A percentile compares a stretch with the other conserved stretches of the same genome.
These are phyloP conservation scores for Sungouiella thailandica DNA, from an alignment of 805 yeast species.

Conservation along the genomic window DNA sequence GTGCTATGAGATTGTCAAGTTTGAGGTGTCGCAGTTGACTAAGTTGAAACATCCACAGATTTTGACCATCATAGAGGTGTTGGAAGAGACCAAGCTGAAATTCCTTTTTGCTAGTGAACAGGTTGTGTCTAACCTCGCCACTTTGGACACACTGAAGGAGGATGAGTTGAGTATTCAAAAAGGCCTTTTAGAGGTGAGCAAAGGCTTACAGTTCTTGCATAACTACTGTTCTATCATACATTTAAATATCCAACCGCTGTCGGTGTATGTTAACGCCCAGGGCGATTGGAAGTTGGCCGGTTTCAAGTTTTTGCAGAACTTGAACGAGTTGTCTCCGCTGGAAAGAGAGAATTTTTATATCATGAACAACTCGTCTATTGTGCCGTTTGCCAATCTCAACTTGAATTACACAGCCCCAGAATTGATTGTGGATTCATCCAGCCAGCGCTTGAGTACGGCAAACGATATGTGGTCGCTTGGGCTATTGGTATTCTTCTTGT, in stretches of 20 bases:
- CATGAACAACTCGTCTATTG: slow-evolving; percentile 68
- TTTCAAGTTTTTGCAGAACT: slow-evolving; percentile 44
- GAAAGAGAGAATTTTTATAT: slow-evolving; percentile 56
- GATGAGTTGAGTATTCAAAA: slow-evolving; percentile 74
- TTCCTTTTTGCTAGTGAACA: slow-evolving; percentile 83
- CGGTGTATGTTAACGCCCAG: slow-evolving; percentile 71
- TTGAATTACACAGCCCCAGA: slow-evolving; percentile 84
- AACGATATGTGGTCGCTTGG: slow-evolving; percentile 87
- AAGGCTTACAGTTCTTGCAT: slow-evolving; percentile 81
- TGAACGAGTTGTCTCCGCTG: slow-evolving; percentile 42
- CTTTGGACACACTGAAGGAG: slow-evolving; percentile 31
- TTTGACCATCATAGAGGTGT: slow-evolving; percentile 76
- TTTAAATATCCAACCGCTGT: slow-evolving; percentile 69
- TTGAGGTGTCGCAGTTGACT: slow-evolving; percentile 67
- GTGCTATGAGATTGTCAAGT: slow-evolving; percentile 56
- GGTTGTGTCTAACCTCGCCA: slow-evolving; percentile 51
- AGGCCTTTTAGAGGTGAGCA: slow-evolving; percentile 74
- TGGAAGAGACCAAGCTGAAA: slow-evolving; percentile 79
- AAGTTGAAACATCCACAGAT: slow-evolving; percentile 88
- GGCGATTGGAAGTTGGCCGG: slow-evolving; percentile 96
- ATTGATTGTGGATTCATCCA: slow-evolving; percentile 54
- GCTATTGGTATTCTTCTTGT: slow-evolving; percentile 65
- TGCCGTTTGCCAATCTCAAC: slow-evolving; percentile 73
- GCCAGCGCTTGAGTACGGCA: slow-evolving; percentile 47
- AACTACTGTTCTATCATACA: slow-evolving; percentile 70